A percentile compares a stretch with the other conserved stretches of the same genome.
phyloP scores from a whole-genome alignment of 2,329 filamentous ascomycete genomes.

The Fusarium aywerte region DNA sequence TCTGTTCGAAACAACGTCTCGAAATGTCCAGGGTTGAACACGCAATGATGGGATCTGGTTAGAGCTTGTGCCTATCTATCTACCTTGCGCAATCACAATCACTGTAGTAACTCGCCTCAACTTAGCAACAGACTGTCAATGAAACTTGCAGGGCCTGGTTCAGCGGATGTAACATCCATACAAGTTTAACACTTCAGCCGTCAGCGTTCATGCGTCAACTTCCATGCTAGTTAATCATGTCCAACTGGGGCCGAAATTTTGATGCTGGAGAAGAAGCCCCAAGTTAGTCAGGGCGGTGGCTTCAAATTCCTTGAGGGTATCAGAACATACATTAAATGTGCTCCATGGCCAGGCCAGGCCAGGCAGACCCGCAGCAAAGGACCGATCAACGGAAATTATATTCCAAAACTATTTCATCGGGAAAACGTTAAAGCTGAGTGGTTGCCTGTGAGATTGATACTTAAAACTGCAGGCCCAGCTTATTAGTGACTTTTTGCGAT shows the following conservation, averaged over 20 bases:
- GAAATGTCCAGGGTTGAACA: slow-evolving; percentile 7
- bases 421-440: slow-evolving; percentile 6
- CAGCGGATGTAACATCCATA: slow-evolving; percentile 19
- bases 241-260: not conserved
- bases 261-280: not conserved
- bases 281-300: not conserved
- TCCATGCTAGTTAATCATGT: slow-evolving; percentile 2
- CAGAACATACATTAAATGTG: not conserved
- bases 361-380: not conserved
- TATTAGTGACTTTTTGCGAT: slow-evolving; percentile 2
- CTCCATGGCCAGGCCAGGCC: not conserved
- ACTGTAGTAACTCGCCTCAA: slow-evolving; percentile 20
- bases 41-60: slow-evolving; percentile 1
- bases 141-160: slow-evolving; percentile 20
- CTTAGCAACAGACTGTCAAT: slow-evolving; percentile 24
- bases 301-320: slow-evolving; percentile 2
- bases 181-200: not conserved
- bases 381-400: slow-evolving; percentile 12
- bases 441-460: slow-evolving; percentile 2
- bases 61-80: slow-evolving; percentile 5
- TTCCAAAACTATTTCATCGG: not conserved
- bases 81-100: slow-evolving; percentile 10
- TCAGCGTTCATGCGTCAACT: slow-evolving; percentile 18
- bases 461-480: not conserved
- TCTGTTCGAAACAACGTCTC: slow-evolving; percentile 21